Conservation (phyloP, 306 rosid species). For the Amphicarpaea edgeworthii region DNA sequence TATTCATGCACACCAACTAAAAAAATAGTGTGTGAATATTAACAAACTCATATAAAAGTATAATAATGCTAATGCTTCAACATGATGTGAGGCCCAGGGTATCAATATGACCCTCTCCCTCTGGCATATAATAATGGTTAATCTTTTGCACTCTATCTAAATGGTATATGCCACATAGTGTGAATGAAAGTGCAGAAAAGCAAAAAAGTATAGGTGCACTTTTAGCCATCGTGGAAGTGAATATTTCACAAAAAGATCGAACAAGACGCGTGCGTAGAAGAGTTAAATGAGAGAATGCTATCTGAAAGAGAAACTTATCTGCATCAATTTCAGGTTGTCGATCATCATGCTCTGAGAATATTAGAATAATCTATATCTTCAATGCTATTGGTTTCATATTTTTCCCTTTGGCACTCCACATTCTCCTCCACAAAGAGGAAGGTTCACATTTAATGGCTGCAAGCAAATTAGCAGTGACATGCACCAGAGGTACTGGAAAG, state of each 20-base stretch:
- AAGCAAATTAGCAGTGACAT: not conserved
- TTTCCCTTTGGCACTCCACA: not conserved
- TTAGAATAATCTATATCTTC: conserved; percentile 38
- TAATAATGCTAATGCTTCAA: not conserved
- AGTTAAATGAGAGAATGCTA: not conserved
- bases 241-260: conserved; percentile 1
- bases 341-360: not conserved
- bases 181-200: conserved; percentile 8
- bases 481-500: not conserved
- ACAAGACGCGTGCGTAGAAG: not conserved
- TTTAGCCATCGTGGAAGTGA: conserved; percentile 38
- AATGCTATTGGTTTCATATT: conserved; percentile 5
- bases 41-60: too few species aligned
- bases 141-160: not conserved
- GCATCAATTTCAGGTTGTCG: not conserved
- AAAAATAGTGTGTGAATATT: too few species aligned
- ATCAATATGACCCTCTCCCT: not conserved
- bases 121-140: not conserved
- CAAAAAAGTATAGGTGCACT: not conserved
- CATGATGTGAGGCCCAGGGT: not conserved
- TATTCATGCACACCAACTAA: too few species aligned
- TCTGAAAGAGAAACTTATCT: not conserved
- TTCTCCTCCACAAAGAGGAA: conserved; percentile 22
- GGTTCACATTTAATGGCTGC: conserved; percentile 19
- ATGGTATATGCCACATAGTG: conserved; percentile 2